Evolutionary conservation across 345 rosid species (phyloP), one percentile per base, ranked within the genome.

Genomic region (Eucalyptus guilfoylei): DNA sequence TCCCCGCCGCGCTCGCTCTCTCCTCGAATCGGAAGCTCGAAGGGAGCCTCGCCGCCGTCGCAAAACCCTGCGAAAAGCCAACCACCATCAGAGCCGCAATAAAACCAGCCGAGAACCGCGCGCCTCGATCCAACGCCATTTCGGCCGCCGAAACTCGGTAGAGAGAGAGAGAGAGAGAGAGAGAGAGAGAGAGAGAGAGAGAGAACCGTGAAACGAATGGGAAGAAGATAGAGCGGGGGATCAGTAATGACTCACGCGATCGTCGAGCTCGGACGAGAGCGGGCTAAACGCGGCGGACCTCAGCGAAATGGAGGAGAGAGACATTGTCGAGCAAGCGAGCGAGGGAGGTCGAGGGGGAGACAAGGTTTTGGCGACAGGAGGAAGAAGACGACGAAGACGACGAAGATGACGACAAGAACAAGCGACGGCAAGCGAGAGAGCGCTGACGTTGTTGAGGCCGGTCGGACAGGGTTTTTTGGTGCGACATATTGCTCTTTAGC

Each of bases 1-100:
- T 93, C 14, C 90, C 93, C 89, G 42, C 67, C 28, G 88, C 91
- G 91, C 80, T 42, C 81, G 50, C 80, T 85, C 91, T 87, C 89
- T 89, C 92, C 60, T 89, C 86, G 83, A 94, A 76, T 85, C 89
- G 91, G 60, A 91, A 86, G 89, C 88, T 89, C 69, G 52, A 37
- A 1, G 91, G 88, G 45, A 87, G 64, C 60, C 87, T 90, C 86
- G 86, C 88, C 87, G 86, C 58, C 67, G 86, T 52, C 67, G 58
- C 8, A 24, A 87, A 89, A 88, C 89, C 95, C 98, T 96, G 86
- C 72, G 91, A 9, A 88, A 87, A 34, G 6, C 64, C 16, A 14
- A n/a, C 47, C 47, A 11, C 85, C 85, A 21, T 76, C 85, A 40
- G 85, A 40, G 47, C 85, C 85, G 85, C 24, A 23, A 76, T 11